Conservation (phyloP, 345 rosid species). For the Gossypium bickii region DNA sequence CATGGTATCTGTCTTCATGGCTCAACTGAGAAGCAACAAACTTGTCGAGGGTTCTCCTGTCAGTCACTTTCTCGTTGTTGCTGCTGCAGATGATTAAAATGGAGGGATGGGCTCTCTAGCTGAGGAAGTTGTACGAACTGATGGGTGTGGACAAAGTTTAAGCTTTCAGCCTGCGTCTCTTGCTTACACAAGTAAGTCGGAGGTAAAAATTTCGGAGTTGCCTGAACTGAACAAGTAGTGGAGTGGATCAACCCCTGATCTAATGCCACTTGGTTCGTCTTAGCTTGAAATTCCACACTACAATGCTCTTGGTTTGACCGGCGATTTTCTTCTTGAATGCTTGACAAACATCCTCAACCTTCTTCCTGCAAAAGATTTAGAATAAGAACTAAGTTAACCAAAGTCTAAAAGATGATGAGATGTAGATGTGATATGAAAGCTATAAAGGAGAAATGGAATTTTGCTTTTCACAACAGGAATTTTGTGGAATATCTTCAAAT, state of each 20-base stretch:
- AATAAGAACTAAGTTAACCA: too few relatives aligned
- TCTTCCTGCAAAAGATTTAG: too few relatives aligned
- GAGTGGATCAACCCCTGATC: conserved; percentile 46
- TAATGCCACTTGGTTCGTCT: conserved; percentile 52
- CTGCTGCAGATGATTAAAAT: conserved; percentile 4
- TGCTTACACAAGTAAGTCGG: conserved; percentile 65
- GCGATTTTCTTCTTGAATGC: neutral
- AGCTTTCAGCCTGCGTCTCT: conserved; percentile 56
- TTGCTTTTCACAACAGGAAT: too few relatives aligned
- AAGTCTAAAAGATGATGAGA: too few relatives aligned
- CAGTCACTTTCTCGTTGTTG: neutral
- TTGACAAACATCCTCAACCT: neutral
- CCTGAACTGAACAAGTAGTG: conserved; percentile 52
- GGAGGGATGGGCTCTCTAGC: conserved; percentile 82
- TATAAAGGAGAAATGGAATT: too few relatives aligned
- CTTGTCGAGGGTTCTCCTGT: neutral
- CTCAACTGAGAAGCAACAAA: neutral
- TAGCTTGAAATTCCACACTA: conserved; percentile 67
- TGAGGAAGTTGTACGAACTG: conserved; percentile 81
- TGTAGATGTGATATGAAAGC: too few relatives aligned
- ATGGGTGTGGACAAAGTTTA: conserved; percentile 46
- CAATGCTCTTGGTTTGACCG: conserved; percentile 10
- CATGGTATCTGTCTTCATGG: neutral
- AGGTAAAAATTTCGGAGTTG: conserved; percentile 36
- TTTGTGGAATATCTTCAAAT: too few relatives aligned